A percentile compares a stretch with the other conserved stretches of the same genome.
Evolutionary conservation across 352 stramenopile species (phyloP).

Genomic region (Blastocystis sp.): DNA sequence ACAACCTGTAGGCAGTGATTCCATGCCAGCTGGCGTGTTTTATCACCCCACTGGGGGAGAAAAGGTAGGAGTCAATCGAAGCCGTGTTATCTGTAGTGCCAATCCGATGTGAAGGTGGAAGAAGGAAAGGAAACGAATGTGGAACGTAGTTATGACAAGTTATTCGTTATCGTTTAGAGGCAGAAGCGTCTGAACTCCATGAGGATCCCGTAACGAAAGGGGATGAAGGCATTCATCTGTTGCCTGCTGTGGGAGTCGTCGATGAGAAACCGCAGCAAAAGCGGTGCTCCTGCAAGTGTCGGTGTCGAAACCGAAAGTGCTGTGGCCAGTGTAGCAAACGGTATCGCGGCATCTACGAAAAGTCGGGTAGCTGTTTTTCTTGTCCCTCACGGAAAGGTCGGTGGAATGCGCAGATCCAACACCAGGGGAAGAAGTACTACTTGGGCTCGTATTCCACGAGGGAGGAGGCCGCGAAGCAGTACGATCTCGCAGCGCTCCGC

Average conservation of each 20-base stretch:
- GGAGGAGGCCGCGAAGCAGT: slow-evolving; percentile 40
- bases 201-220: no score
- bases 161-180: no score
- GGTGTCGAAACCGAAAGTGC: not conserved
- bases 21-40: no score
- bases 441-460: slow-evolving; percentile 46
- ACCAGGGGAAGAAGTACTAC: slow-evolving; percentile 60
- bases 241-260: not conserved
- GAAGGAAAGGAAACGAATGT: no score
- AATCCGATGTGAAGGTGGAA: no score
- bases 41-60: no score
- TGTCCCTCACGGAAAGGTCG: not conserved
- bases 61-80: no score
- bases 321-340: slow-evolving; percentile 2
- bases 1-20: no score
- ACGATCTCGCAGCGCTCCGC: slow-evolving; percentile 25
- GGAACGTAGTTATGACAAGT: no score
- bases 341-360: slow-evolving; percentile 59
- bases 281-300: not conserved
- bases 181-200: no score
- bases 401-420: slow-evolving; percentile 63
- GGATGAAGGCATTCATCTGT: no score
- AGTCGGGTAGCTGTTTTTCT: not conserved
- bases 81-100: no score
- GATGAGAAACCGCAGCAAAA: not conserved